Evolutionary conservation across 768 basidiomycete species (phyloP).

Genomic region (Sistotremastrum suecicum): DNA sequence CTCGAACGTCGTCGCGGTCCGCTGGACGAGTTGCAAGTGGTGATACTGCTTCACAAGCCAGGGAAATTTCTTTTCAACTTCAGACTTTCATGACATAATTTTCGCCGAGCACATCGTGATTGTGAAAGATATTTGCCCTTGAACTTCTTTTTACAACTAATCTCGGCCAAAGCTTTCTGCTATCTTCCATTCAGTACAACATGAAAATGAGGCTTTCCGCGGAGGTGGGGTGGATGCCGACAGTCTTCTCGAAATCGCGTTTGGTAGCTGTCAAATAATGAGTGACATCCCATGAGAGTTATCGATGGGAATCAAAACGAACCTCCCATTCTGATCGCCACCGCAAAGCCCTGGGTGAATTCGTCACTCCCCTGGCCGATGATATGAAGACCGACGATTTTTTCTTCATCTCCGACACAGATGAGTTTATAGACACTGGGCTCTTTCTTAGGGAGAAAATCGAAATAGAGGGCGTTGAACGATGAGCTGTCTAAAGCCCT

Average conservation of each 20-base stretch:
- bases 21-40: too few species aligned
- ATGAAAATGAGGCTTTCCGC: conserved; percentile 32
- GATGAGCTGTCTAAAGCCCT: conserved; percentile 49
- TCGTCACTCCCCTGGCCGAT: conserved; percentile 90
- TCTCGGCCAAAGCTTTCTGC: too few species aligned
- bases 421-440: conserved; percentile 91
- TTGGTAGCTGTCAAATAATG: conserved; percentile 39
- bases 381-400: conserved; percentile 91
- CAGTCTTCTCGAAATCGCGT: conserved; percentile 71
- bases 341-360: conserved; percentile 87
- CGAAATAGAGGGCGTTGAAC: conserved; percentile 82
- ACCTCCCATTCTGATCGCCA: conserved; percentile 96
- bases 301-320: conserved; percentile 9
- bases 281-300: too few species aligned
- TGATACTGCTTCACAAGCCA: too few species aligned
- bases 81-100: too few species aligned
- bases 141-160: too few species aligned
- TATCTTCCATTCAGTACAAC: too few species aligned
- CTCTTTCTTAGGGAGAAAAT: conserved; percentile 87
- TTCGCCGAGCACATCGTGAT: too few species aligned
- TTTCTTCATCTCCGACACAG: conserved; percentile 76
- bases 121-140: too few species aligned
- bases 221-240: conserved; percentile 86
- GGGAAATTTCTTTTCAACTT: too few species aligned
- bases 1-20: too few species aligned